A percentile compares a stretch with the other conserved stretches of the same genome.
Evolutionary conservation across 2,329 filamentous ascomycete species (phyloP).

Genomic region (Emericellopsis cladophorae): DNA sequence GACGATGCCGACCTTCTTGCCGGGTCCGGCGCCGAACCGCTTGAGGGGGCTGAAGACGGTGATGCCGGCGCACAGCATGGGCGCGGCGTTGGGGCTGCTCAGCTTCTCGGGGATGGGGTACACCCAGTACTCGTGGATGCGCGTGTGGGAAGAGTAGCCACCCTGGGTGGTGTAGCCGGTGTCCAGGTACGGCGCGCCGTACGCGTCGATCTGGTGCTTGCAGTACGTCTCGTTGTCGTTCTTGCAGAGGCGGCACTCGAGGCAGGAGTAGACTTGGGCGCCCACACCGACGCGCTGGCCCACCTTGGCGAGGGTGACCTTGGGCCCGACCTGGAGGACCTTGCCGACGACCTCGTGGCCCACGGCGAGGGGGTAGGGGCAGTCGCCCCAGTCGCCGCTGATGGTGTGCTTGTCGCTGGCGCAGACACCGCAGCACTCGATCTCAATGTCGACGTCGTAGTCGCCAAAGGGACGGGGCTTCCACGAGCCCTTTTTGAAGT

Average conservation of each 20-base stretch:
- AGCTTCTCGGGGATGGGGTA: slow-evolving; percentile 64
- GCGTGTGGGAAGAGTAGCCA: slow-evolving; percentile 33
- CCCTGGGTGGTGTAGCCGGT: slow-evolving; percentile 30
- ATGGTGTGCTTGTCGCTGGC: slow-evolving; percentile 49
- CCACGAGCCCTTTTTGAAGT: slow-evolving; percentile 62
- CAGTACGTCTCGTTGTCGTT: slow-evolving; percentile 29
- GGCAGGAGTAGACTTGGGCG: slow-evolving; percentile 45
- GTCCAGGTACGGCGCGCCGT: slow-evolving; percentile 12
- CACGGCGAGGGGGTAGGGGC: slow-evolving; percentile 23
- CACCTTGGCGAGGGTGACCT: slow-evolving; percentile 35
- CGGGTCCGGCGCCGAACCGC: slow-evolving; percentile 57
- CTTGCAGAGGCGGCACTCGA: slow-evolving; percentile 27
- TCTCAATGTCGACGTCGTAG: slow-evolving; percentile 54
- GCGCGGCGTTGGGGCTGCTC: slow-evolving; percentile 46
- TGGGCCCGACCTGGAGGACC: slow-evolving; percentile 38
- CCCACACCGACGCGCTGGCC: slow-evolving; percentile 54
- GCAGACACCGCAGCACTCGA: slow-evolving; percentile 56
- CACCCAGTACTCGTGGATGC: slow-evolving; percentile 18
- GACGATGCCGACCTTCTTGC: slow-evolving; percentile 62
- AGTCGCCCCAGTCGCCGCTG: slow-evolving; percentile 35
- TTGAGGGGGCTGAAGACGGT: slow-evolving; percentile 68
- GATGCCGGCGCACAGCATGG: slow-evolving; percentile 73
- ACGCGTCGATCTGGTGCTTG: slow-evolving; percentile 31
- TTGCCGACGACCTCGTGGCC: slow-evolving; percentile 56
- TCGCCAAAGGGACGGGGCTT: slow-evolving; percentile 77